Percentiles rank a stretch among this genome's conserved stretches.
Evolutionary conservation across 1,284 basidiomycete genomes (phyloP).

Genomic region (Melampsora larici-populina): DNA sequence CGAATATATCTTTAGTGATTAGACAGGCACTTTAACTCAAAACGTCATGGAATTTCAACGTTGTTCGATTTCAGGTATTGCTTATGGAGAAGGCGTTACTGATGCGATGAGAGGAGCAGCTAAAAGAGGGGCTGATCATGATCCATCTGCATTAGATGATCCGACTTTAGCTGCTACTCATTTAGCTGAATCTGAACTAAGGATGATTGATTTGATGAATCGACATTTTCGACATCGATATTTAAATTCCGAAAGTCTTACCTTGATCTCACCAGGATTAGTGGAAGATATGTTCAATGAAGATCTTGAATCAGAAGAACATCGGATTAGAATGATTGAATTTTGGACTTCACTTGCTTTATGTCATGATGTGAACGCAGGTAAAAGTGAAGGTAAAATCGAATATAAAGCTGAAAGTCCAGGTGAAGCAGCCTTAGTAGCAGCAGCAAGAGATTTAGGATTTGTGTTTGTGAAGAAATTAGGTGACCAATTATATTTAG

Average conservation of each 20-base stretch:
- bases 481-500: slow-evolving; percentile 76
- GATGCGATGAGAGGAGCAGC: no score
- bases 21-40: no score
- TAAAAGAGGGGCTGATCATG: slow-evolving; percentile 69
- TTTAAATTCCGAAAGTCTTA: slow-evolving; percentile 73
- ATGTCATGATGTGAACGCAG: slow-evolving; percentile 82
- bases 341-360: slow-evolving; percentile 87
- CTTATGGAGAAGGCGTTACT: no score
- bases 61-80: no score
- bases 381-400: slow-evolving; percentile 62
- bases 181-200: slow-evolving; percentile 65
- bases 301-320: slow-evolving; percentile 55
- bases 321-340: slow-evolving; percentile 68
- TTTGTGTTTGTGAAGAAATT: slow-evolving; percentile 81
- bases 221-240: slow-evolving; percentile 85
- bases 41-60: no score
- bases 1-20: no score
- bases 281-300: slow-evolving; percentile 70
- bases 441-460: slow-evolving; percentile 83
- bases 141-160: slow-evolving; percentile 69
- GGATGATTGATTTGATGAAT: slow-evolving; percentile 74
- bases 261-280: slow-evolving; percentile 79
- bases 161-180: slow-evolving; percentile 56
- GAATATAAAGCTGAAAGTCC: slow-evolving; percentile 95
- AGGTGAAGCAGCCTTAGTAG: slow-evolving; percentile 90